Conservation (phyloP, 352 stramenopile species). For the Globisporangium nodosum region DNA sequence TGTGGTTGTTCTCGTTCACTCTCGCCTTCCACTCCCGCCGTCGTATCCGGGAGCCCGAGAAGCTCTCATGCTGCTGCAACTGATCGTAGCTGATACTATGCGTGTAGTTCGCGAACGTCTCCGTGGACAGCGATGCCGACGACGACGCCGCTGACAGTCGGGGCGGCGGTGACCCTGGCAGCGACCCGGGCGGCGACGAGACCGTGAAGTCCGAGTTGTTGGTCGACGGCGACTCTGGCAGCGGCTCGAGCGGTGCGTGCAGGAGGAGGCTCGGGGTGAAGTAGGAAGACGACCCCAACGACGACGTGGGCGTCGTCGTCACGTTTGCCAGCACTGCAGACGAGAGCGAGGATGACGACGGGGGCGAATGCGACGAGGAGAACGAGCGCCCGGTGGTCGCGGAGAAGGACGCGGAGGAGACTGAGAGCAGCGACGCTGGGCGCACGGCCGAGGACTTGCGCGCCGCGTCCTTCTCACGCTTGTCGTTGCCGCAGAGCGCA, state of each 20-base stretch:
- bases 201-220: conserved; percentile 3
- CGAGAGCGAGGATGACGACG: not conserved
- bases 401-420: conserved; percentile 16
- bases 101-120: not conserved
- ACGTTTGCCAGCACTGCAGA: not conserved
- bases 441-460: conserved; percentile 23
- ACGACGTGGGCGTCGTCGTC: not conserved
- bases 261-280: conserved; percentile 12
- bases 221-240: conserved; percentile 13
- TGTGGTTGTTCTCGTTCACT: conserved; percentile 17
- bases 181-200: conserved; percentile 7
- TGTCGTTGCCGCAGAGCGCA: conserved; percentile 38
- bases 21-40: conserved; percentile 38
- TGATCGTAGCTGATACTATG: not conserved
- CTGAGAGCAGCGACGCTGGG: conserved; percentile 20
- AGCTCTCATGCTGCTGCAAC: conserved; percentile 1
- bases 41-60: conserved; percentile 10
- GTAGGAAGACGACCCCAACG: not conserved
- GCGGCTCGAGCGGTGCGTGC: conserved; percentile 10
- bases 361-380: conserved; percentile 13
- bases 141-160: not conserved
- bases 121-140: not conserved
- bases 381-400: conserved; percentile 17
- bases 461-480: conserved; percentile 24
- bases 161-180: conserved; percentile 4